Evolutionary conservation across 106 monocot genomes (phyloP).

Genomic region (Dendrobium chrysotoxum): DNA sequence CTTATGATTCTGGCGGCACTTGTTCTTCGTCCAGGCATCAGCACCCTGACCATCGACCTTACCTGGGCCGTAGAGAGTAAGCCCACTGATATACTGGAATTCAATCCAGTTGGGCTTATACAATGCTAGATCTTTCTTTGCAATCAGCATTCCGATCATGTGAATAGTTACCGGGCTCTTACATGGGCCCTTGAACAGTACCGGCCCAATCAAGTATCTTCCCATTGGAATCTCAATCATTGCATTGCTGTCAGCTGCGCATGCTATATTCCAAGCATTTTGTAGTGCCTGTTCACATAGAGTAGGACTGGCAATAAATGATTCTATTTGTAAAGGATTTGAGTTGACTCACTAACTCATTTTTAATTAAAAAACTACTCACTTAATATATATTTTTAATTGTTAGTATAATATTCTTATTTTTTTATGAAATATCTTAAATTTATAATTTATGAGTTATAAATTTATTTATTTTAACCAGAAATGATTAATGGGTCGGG

Average conservation of each 20-base stretch:
- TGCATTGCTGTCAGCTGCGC: too few species aligned
- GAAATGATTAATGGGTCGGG: too few species aligned
- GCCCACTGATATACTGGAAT: slow-evolving; percentile 25
- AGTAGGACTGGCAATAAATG: too few species aligned
- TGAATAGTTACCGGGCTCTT: slow-evolving; percentile 18
- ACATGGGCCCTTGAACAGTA: slow-evolving; percentile 42
- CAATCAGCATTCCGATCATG: slow-evolving; percentile 27
- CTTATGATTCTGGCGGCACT: slow-evolving; percentile 18
- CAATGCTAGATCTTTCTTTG: slow-evolving; percentile 10
- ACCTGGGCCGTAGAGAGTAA: slow-evolving; percentile 27
- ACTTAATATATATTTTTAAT: too few species aligned
- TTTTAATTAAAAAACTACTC: too few species aligned
- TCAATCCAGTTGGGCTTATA: slow-evolving; percentile 34
- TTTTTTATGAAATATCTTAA: too few species aligned
- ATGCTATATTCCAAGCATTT: slow-evolving; percentile 11
- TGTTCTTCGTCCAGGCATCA: slow-evolving; percentile 24
- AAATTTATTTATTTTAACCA: too few species aligned
- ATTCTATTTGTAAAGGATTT: too few species aligned
- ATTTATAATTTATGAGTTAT: too few species aligned
- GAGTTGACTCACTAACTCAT: too few species aligned
- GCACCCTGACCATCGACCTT: slow-evolving; percentile 41
- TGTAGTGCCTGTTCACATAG: too few species aligned
- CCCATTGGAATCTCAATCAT: slow-evolving; percentile 28
- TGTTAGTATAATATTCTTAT: too few species aligned
- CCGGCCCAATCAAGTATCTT: slow-evolving; percentile 18